Base-by-base conservation (phyloP, 148 eudicot genomes). In the Arbutus unedo region DNA sequence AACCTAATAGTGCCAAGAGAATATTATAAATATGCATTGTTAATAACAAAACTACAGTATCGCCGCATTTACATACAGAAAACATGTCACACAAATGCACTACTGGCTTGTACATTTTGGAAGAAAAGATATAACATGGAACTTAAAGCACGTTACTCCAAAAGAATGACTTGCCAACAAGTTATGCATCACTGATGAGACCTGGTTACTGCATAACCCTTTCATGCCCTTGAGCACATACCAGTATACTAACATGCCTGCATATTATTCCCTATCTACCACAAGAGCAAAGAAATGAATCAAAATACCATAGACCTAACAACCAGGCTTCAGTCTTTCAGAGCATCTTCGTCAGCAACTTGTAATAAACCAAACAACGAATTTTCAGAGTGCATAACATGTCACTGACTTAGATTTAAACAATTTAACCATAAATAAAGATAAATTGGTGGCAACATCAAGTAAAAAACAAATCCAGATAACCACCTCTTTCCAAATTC, bases 1-100 rank as follows among this genome's bases (percentile, higher is more conserved):
- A 66, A 82, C 51, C 82, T 44, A 85, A 48, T 49, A 6, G 74
- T 51, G 53, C 14, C 10, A 64, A 77, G 45, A 66, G 14, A 76
- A 13, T 11, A 82, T 25, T 62, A 59, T 59, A n/a, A 43, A 47
- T 21, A 82, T 21, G 79, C 78, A 3, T 19, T 4, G 2, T 72
- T 15, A 43, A 44, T 53, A 25, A 7, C 2, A 45, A 44, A 72
- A 45, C 16, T n/a, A 3, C 1, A 3, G 23, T 59, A 19, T 31
- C 38, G 38, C 1, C 38, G 1, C 38, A 31, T 31, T 31, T 31
- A 31, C 38, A 31, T 31, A 67, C 18, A 67, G 16, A 25, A 41
- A 70, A 11, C 57, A 7, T 41, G n/a, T 41, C 47, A 38, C 49
- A 71, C 6, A 15, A 41, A 71, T 16, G 75, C 49, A 71, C 75